Evolutionary conservation across 2,329 filamentous ascomycete genomes (phyloP), one percentile per base, ranked within the genome.

Genomic region (Fusarium pininemorale): DNA sequence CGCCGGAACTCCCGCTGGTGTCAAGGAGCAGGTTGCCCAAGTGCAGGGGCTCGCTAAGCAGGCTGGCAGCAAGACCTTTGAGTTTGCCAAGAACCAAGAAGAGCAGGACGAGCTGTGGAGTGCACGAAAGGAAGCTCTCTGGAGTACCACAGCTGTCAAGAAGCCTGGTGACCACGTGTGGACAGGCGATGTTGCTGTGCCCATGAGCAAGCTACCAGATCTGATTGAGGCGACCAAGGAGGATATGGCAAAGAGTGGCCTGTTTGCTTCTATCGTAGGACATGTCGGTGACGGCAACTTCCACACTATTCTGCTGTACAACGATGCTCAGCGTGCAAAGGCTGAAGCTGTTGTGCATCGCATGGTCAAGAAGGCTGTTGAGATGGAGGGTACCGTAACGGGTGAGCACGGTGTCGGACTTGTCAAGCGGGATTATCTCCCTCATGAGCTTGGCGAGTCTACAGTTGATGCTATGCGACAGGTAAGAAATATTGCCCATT

Each of bases 111-210:
- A 95, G 82, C 86, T 97, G 37, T 97, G 94, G 94, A 92, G 90
- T 77, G 94, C 94, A 28, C 85, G 94, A 50, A 97, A 97, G 83
- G 93, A 95, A 82, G 93, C 93, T 3, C 86, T 97, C 42, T 96
- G 94, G 94, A 93, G 90, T 78, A 91, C 93, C 64, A 91, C 94
- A 86, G 90, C 93, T 0, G 85, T 91, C 78, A 89, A 82, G 84
- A 89, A 82, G 84, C 88, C 80, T 50, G 89, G 87, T n/a, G 91
- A 95, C 73, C 90, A 89, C 62, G 92, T 96, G 7, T 96, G 94
- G 94, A 96, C 94, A 0, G 94, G 93, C 4, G 94, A 97, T 79
- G 94, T 96, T 16, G 94, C 94, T 1, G 94, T 97, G 61, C 94
- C 94, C 20, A 91, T 96, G 81, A 93, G 90, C 72, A 86, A 88